These are phyloP conservation scores for Dipteronia dyeriana DNA, from an alignment of 345 rosid species.

Conservation along the genomic window DNA sequence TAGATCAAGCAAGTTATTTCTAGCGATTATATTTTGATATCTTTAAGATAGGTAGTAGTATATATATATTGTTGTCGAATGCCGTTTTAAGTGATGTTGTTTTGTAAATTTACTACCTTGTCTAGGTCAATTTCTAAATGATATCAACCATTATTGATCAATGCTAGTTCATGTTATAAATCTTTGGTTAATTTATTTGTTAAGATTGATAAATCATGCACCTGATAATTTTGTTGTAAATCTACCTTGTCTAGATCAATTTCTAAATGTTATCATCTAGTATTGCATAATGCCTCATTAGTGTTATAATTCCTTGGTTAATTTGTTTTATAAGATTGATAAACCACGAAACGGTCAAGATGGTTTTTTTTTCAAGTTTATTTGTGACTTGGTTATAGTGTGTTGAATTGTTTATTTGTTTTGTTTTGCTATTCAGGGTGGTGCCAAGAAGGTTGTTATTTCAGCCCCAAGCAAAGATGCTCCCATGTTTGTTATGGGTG, in stretches of 20 bases:
- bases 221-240: not conserved
- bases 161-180: not conserved
- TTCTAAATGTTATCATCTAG: not conserved
- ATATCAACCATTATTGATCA: too few species aligned
- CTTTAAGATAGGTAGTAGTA: too few species aligned
- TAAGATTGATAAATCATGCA: not conserved
- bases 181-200: too few species aligned
- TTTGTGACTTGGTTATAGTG: not conserved
- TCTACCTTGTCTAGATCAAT: not conserved
- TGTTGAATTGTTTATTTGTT: not conserved
- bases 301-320: not conserved
- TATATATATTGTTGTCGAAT: not conserved
- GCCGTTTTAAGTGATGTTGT: too few species aligned
- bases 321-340: not conserved
- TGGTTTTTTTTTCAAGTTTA: not conserved
- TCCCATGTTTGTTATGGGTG: conserved; percentile 96
- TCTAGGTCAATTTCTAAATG: not conserved
- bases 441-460: conserved; percentile 94
- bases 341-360: not conserved
- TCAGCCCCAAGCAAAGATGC: conserved; percentile 96
- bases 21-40: too few species aligned
- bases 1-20: not conserved
- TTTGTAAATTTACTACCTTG: too few species aligned
- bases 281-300: too few species aligned
- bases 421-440: conserved; percentile 53